These are phyloP conservation scores for Ogataea siamensis DNA, from an alignment of 805 yeast genomes.

Conservation along the genomic window DNA sequence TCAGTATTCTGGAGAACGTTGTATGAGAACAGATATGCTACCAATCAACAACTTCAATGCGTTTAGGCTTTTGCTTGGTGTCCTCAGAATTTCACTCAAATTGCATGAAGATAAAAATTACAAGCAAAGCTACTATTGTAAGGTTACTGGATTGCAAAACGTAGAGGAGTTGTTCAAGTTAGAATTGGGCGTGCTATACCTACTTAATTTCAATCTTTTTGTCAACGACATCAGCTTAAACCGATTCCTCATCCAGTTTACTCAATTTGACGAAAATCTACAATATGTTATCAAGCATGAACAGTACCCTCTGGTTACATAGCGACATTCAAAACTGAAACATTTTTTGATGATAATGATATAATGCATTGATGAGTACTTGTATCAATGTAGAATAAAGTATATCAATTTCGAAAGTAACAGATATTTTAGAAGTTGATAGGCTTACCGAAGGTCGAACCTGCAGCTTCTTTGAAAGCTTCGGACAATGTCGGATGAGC, in stretches of 20 bases:
- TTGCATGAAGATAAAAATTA: conserved; percentile 45
- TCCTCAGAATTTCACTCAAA: conserved; percentile 40
- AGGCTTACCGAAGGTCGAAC: conserved; percentile 89
- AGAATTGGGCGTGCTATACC: conserved; percentile 41
- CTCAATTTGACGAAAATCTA: conserved; percentile 23
- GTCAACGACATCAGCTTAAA: conserved; percentile 37
- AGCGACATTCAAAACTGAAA: no score
- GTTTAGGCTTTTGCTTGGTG: conserved; percentile 39
- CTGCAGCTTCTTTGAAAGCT: conserved; percentile 97
- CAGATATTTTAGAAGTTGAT: conserved; percentile 61
- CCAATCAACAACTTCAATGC: conserved; percentile 38
- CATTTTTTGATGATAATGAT: no score
- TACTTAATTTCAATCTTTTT: conserved; percentile 41
- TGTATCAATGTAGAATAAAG: background rate
- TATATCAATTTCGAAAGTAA: background rate
- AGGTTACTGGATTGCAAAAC: conserved; percentile 43
- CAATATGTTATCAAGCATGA: conserved; percentile 1
- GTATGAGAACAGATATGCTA: conserved; percentile 22
- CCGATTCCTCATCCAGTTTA: conserved; percentile 34
- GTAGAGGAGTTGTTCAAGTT: conserved; percentile 38
- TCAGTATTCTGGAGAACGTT: background rate
- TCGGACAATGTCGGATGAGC: conserved; percentile 98
- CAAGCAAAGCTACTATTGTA: conserved; percentile 41
- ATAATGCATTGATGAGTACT: no score
- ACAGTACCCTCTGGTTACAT: no score